Evolutionary conservation across 1,284 basidiomycete genomes (phyloP), one percentile per base, ranked within the genome.

Genomic region (Boletus semigastroideus): DNA sequence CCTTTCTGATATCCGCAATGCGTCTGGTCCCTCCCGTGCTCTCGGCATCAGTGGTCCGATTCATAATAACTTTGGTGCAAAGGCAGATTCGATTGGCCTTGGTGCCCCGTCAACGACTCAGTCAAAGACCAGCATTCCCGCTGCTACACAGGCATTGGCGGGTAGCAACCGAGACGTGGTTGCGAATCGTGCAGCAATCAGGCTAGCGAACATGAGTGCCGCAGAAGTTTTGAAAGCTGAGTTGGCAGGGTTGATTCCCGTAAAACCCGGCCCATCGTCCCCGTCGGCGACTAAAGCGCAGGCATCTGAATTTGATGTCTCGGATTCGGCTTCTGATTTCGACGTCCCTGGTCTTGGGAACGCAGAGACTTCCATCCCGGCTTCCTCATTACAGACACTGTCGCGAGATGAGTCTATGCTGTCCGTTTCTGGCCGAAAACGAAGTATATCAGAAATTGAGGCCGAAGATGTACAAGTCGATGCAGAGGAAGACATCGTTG

Each of bases 201-300:
- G 95, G 52, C 88, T 97, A 83, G 96, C 95, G 14, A 98, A 99
- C 67, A 84, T 98, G 80, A 92, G 86, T 72, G 96, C 96, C 41
- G 95, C 94, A 52, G 92, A 98, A 66, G 84, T 88, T 67, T 78
- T 99, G 60, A 95, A 93, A 72, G 94, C 94, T 47, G 92, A 98
- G 72, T 73, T 99, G 58, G 82, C 84, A 54, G 86, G 86, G 36
- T 72, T 84, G 49, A 66, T 78, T 48, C 83, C 86, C 48, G 76
- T 84, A 50, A 85, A 86, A 66, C 70, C 76, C 30, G 58, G 68
- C 51, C 64, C 72, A 48, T 65, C 71, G 48, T 55, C 63, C 25
- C 25, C 38, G 22, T 46, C 49, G 8, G 28, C 53, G 34, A 38
- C 56, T 51, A 55, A 63, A 51, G 57, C 46, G 8, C 59, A 54